Percentiles rank a stretch among this genome's conserved stretches.
phyloP scores from a whole-genome alignment of 2,329 filamentous ascomycete genomes.

The Diaporthe velutina region DNA sequence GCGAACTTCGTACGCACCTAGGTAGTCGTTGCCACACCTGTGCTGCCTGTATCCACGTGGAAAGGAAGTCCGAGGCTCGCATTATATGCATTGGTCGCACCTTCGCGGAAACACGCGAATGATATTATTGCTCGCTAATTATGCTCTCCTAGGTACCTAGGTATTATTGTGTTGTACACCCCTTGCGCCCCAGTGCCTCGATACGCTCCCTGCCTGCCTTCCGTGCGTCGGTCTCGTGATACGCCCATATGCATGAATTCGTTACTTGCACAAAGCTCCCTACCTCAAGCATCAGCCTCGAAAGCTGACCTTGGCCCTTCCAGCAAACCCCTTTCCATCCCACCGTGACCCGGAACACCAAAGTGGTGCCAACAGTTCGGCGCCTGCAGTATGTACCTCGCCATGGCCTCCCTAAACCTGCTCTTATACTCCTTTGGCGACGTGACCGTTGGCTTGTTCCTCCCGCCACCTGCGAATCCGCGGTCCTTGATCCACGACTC shows the following conservation, averaged over 20 bases:
- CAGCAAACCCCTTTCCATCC: constrained; percentile 41
- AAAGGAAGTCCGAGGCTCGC: not conserved
- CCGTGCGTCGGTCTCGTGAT: not conserved
- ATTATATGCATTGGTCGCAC: not conserved
- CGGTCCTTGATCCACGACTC: constrained; percentile 99
- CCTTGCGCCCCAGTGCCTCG: not conserved
- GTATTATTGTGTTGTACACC: not conserved
- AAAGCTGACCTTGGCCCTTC: constrained; percentile 26
- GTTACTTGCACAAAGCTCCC: not conserved
- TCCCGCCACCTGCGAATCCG: constrained; percentile 81
- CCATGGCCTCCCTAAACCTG: constrained; percentile 96
- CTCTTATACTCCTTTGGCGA: constrained; percentile 98
- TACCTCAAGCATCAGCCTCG: constrained; percentile 7
- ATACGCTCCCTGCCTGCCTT: not conserved
- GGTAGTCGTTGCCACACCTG: too few relatives aligned
- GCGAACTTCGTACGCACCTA: not conserved
- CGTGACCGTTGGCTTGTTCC: constrained; percentile 92
- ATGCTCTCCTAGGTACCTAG: constrained; percentile 24
- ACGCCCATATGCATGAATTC: not conserved
- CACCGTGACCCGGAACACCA: constrained; percentile 48
- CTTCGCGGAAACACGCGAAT: not conserved
- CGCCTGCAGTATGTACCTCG: constrained; percentile 80
- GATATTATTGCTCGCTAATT: constrained; percentile 23
- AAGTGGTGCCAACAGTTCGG: constrained; percentile 85
- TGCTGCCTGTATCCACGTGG: not conserved